Base-by-base conservation (phyloP, 345 rosid species). In the Camelina laxa region DNA sequence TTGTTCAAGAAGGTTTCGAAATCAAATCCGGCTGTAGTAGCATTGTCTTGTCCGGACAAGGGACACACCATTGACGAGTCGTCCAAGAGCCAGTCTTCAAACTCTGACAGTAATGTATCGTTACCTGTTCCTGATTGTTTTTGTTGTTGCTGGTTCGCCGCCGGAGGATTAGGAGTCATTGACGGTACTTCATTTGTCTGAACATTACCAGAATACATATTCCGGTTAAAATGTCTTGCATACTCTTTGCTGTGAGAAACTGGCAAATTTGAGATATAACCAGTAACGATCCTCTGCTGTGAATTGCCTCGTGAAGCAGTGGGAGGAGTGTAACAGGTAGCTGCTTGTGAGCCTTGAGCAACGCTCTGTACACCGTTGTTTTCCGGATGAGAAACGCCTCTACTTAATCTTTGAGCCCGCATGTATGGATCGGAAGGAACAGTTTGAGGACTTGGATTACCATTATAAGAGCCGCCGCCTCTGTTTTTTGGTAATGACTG, bases 61-160 rank as follows among this genome's bases (percentile, higher is more conserved):
- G 57, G 44, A 41, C 6, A 21, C 35, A 38, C 7, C 47, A 5
- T 9, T 12, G 31, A 17, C 14, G 62, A 3, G 5, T 22, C 31
- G 16, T 69, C 65, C 80, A 76, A 51, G 41, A 76, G 80, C 75
- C 75, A 76, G 14, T 69, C 64, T 76, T 76, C 80, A 62, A 76
- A 16, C 41, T 69, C 64, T 30, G 69, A 41, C 49, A 69, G 24
- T 44, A 22, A n/a, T 48, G n/a, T 66, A 3, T 56, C 35, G 9
- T 15, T 35, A 57, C 63, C 35, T n/a, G 11, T 74, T 35, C 65
- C 56, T 20, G 57, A 12, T 15, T 73, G 49, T 33, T 55, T 47
- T 19, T 53, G 70, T 31, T 36, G 75, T 65, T 48, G 69, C 0
- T 38, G 33, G 14, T 48, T 74, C 10, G 19, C 55, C 6, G 22